phyloP scores from a whole-genome alignment of 2,329 filamentous ascomycete genomes.

The Amylocarpus encephaloides region DNA sequence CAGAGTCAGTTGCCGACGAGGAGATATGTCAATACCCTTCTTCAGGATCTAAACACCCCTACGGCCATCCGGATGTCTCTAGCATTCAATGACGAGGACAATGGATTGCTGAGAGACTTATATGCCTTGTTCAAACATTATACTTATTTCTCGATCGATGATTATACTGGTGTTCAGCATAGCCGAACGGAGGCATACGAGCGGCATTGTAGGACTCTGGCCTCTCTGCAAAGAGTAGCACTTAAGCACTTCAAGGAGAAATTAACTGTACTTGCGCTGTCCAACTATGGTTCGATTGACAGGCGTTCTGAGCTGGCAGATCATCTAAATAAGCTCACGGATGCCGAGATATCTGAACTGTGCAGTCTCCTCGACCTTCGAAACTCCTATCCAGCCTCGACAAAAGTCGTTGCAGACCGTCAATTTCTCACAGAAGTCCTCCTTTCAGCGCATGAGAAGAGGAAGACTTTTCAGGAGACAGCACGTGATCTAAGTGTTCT shows the following conservation, averaged over 20 bases:
- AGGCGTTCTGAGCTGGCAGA: conserved; percentile 70
- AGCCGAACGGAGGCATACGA: conserved; percentile 70
- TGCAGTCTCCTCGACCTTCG: conserved; percentile 69
- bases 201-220: conserved; percentile 68
- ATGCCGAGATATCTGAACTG: conserved; percentile 66
- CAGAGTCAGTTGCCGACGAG: conserved; percentile 91
- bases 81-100: conserved; percentile 67
- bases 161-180: conserved; percentile 76
- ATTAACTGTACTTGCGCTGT: conserved; percentile 81
- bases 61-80: conserved; percentile 73
- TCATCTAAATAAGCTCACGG: conserved; percentile 66
- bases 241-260: conserved; percentile 84
- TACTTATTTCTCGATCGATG: conserved; percentile 81
- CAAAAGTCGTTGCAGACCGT: conserved; percentile 57
- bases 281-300: conserved; percentile 86
- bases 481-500: conserved; percentile 65
- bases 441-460: conserved; percentile 67
- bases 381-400: conserved; percentile 70
- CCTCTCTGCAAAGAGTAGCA: conserved; percentile 70
- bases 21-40: conserved; percentile 82
- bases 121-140: conserved; percentile 78
- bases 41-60: conserved; percentile 80
- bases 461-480: conserved; percentile 74
- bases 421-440: conserved; percentile 65
- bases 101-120: conserved; percentile 74